phyloP scores from a whole-genome alignment of 2,329 filamentous ascomycete genomes.

The Dothiorella sarmentorum region DNA sequence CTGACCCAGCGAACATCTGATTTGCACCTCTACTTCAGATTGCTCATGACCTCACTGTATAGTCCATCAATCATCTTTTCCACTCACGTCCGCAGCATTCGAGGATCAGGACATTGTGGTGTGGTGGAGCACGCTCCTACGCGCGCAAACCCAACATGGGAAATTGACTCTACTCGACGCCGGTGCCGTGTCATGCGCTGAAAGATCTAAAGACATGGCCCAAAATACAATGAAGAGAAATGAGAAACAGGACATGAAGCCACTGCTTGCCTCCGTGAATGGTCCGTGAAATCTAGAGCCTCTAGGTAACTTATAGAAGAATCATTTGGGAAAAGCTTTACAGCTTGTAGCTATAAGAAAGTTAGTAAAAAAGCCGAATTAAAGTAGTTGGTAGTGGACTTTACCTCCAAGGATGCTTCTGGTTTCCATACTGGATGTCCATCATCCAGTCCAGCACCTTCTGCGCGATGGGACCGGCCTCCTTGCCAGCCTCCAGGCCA shows the following conservation, averaged over 20 bases:
- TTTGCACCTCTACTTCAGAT: no score
- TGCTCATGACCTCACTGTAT: no score
- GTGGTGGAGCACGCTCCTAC: constrained; percentile 9
- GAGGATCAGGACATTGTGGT: background rate
- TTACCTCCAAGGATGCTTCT: constrained; percentile 88
- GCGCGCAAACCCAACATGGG: background rate
- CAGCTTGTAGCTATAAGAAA: constrained; percentile 3
- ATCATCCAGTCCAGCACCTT: constrained; percentile 97
- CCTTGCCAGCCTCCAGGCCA: constrained; percentile 73
- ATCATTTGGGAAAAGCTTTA: background rate
- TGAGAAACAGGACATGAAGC: background rate
- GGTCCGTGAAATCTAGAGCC: constrained; percentile 1
- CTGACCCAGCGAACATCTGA: no score
- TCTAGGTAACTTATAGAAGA: constrained; percentile 4
- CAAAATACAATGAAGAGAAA: background rate
- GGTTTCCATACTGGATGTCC: constrained; percentile 89
- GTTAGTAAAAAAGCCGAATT: no score
- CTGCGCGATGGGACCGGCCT: constrained; percentile 81
- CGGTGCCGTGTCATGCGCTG: constrained; percentile 2
- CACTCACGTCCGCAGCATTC: background rate
- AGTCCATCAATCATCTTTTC: no score
- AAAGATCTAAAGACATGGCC: background rate
- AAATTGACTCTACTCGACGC: constrained; percentile 12
- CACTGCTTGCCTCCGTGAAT: background rate
- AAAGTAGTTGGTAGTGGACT: constrained; percentile 17